phyloP scores from a whole-genome alignment of 2,329 filamentous ascomycete species.

The Neoarthrinium moseri region DNA sequence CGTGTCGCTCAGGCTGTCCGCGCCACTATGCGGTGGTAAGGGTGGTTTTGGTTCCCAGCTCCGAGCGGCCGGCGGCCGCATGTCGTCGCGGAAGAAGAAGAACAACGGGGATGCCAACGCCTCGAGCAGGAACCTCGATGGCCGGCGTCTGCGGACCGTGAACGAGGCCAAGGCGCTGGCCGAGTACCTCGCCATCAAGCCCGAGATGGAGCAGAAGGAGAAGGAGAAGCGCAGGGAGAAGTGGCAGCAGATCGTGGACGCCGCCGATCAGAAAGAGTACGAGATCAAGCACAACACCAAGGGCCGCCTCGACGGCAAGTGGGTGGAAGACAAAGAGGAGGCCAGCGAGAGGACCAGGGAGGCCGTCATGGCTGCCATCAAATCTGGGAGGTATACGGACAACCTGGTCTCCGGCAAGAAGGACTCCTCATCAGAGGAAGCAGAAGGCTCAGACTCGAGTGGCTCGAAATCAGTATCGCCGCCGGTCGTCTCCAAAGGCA shows the following conservation, averaged over 20 bases:
- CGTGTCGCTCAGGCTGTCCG: constrained; percentile 76
- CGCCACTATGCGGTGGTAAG: constrained; percentile 86
- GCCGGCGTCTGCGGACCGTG: constrained; percentile 83
- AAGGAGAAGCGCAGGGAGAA: constrained; percentile 80
- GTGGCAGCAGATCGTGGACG: constrained; percentile 86
- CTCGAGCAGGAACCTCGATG: constrained; percentile 91
- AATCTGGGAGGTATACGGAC: constrained; percentile 61
- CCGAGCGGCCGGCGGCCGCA: constrained; percentile 92
- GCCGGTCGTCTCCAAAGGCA: constrained; percentile 38
- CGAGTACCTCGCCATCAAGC: constrained; percentile 92
- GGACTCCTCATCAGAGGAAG: constrained; percentile 34
- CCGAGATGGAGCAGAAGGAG: constrained; percentile 94
- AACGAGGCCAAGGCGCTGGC: constrained; percentile 94
- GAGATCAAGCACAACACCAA: constrained; percentile 75
- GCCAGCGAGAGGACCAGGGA: constrained; percentile 79
- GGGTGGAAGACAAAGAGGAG: constrained; percentile 94
- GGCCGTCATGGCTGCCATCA: constrained; percentile 71
- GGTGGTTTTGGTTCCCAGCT: constrained; percentile 97
- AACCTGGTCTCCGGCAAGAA: constrained; percentile 46
- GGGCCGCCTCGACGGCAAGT: constrained; percentile 79
- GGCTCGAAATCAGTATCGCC: constrained; percentile 48
- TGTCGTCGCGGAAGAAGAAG: constrained; percentile 92
- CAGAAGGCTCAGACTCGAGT: constrained; percentile 29
- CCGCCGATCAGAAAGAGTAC: constrained; percentile 78
- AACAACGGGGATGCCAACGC: constrained; percentile 80